Base-by-base conservation (phyloP, 306 rosid genomes). In the Fragaria vesca region DNA sequence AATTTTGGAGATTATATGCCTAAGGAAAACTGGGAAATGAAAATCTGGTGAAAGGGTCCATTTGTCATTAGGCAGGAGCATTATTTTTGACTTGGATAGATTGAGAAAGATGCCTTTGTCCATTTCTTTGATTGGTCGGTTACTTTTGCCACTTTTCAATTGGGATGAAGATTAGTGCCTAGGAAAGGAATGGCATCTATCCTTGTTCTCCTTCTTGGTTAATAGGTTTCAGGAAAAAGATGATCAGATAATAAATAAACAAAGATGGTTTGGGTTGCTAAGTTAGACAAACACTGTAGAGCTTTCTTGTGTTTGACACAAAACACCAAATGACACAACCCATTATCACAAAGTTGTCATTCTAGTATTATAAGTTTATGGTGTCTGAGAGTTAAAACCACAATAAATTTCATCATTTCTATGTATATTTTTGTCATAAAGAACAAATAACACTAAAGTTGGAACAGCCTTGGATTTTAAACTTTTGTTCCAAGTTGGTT, bases 101-200 rank as follows among this genome's bases (percentile, higher is more conserved):
- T 72, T 69, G 89, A 83, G 47, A 78, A 57, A 55, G 82, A 88
- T 87, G 75, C 91, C 86, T 79, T 81, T 90, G 89, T 83, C 86
- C 86, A 76, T 81, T 82, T 85, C 80, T 78, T 81, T 70, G 77
- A 69, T 63, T 71, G 87, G 89, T 81, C 83, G 90, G 98, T 81
- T 87, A 67, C 81, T 72, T 84, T 88, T 72, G 77, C 67, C 69
- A 55, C 78, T 75, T 74, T 72, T 63, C 60, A 20, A 66, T 32
- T 55, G 46, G 79, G 24, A 72, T 75, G 86, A 83, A 80, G 84
- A 85, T 82, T 79, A 75, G 54, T 52, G 68, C 60, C 17, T 12
- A 71, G 85, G 91, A 83, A 86, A 83, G 82, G 87, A 74, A 88
- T 81, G 70, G 51, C 90, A 83, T 83, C 77, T 83, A 66, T 30